Evolutionary conservation across 2,329 filamentous ascomycete species (phyloP).

Genomic region (Colletotrichum aenigma): DNA sequence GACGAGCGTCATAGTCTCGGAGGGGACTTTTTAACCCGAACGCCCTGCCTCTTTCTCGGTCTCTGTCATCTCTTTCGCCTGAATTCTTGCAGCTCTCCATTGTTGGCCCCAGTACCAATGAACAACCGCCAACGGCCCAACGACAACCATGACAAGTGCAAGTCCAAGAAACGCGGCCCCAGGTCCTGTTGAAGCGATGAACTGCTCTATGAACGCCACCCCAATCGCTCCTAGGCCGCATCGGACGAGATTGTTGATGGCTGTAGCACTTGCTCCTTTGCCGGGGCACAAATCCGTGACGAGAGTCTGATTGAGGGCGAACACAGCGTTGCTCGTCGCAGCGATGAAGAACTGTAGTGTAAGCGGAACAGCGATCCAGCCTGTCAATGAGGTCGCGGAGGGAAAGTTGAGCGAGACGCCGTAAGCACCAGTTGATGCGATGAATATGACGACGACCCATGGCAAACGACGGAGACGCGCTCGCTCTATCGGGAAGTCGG

Average conservation of each 20-base stretch:
- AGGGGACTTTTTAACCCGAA: neutral
- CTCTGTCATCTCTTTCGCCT: neutral
- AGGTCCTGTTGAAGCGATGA: neutral
- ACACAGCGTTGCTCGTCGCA: constrained; percentile 38
- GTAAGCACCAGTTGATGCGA: constrained; percentile 39
- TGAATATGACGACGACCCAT: constrained; percentile 34
- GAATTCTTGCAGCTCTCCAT: constrained; percentile 1
- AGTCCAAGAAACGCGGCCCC: neutral
- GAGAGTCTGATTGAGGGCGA: constrained; percentile 36
- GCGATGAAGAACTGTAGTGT: constrained; percentile 38
- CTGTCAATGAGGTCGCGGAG: constrained; percentile 9
- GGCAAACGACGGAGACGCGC: constrained; percentile 42
- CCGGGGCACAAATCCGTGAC: constrained; percentile 35
- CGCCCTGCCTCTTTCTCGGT: neutral
- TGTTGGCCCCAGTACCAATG: constrained; percentile 16
- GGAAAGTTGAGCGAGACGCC: constrained; percentile 32
- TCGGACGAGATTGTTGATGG: constrained; percentile 34
- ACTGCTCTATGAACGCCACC: neutral
- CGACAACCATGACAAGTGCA: neutral
- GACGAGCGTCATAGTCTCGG: neutral
- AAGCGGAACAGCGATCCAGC: constrained; percentile 30
- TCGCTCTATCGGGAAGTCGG: constrained; percentile 47
- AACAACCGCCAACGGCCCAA: neutral
- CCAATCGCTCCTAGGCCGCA: constrained; percentile 3
- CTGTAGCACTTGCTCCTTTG: constrained; percentile 32